Base-by-base conservation (phyloP, 805 yeast species). In the Cyberlindnera lachancei region DNA sequence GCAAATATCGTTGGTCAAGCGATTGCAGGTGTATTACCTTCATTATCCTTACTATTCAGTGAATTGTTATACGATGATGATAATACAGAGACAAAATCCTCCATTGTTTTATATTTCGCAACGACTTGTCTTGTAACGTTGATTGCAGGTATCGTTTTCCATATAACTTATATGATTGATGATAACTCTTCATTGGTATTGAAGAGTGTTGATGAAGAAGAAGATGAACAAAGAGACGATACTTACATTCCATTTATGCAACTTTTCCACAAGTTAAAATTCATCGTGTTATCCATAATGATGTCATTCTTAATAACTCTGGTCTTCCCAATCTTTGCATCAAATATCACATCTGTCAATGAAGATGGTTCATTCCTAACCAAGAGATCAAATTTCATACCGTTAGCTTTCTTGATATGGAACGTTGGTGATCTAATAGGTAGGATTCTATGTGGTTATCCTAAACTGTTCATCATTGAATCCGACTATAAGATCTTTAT, bases 1-100 rank as follows among this genome's bases (percentile, higher is more conserved):
- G 94, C 83, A 0, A 81, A 81, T 2, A 84, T 92, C 81, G 88
- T 88, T 4, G 98, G 98, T 2, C 95, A 90, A 55, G 95, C 95
- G 0, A 62, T 90, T 13, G 86, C 96, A 0, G 98, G 98, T 3
- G 95, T 92, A 0, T 60, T 90, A 22, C 97, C 98, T 3, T 76
- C 95, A 0, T 52, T 82, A 14, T 77, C 81, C 11, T 69, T 75
- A 44, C 78, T 76, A 38, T 37, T 69, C 9, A 71, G 81, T 9
- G 74, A 73, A 17, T 47, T 71, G 18, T 11, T 42, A 11, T 27
- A 48, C 23, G 33, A 37, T 16, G 52, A 41, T 9, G 41, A 52
- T 10, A 41, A 33, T n/a, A 58, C 52, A 27, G 41, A 42, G 18
- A 36, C 45, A 26, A 36, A 48, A 11, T 33, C 41, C 11, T 45